A percentile compares a stretch with the other conserved stretches of the same genome.
Evolutionary conservation across 2,329 filamentous ascomycete genomes (phyloP).

Genomic region (Trichoderma harzianum): DNA sequence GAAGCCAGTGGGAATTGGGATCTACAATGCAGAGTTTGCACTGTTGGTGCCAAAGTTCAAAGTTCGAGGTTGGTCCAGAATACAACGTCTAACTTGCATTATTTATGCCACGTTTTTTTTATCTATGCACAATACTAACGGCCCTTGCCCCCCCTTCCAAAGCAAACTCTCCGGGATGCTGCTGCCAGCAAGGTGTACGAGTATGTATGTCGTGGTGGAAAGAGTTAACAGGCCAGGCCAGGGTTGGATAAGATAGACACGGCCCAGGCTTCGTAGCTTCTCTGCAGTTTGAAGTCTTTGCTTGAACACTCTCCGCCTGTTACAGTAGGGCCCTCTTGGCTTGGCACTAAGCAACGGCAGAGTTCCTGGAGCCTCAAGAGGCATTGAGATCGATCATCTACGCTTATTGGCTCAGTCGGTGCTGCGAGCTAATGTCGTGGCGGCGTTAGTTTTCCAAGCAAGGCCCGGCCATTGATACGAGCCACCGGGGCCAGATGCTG

Average conservation of each 20-base stretch:
- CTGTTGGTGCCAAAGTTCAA: conserved; percentile 1
- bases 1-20: background rate
- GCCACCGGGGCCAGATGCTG: background rate
- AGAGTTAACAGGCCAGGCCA: background rate
- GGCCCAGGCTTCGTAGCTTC: background rate
- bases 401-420: background rate
- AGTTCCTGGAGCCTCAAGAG: background rate
- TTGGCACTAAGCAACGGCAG: background rate
- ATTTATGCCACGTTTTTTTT: background rate
- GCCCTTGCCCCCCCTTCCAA: background rate
- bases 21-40: conserved; percentile 10
- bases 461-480: background rate
- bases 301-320: background rate
- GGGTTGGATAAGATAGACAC: background rate
- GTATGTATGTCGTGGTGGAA: background rate
- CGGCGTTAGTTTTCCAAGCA: background rate
- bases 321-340: background rate
- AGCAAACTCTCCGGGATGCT: background rate
- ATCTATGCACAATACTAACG: background rate
- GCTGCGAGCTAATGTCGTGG: background rate
- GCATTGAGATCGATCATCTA: background rate
- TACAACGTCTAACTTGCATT: conserved; percentile 9
- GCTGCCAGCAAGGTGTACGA: background rate
- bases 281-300: background rate
- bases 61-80: conserved; percentile 1